Base-by-base conservation (phyloP, 2,329 filamentous ascomycete species). In the Colletotrichum sp. region DNA sequence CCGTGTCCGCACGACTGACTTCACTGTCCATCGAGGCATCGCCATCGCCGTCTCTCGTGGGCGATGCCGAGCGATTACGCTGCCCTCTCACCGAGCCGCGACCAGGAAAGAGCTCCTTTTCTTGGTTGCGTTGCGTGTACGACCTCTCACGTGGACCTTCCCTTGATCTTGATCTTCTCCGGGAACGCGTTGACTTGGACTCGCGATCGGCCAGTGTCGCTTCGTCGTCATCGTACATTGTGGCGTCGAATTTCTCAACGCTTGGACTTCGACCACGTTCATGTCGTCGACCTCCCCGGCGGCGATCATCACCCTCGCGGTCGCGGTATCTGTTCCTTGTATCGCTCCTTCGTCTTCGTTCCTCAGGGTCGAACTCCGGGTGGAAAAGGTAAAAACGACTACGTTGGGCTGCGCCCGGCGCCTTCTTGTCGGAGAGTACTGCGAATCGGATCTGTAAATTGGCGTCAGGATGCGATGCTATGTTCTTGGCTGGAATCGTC, bases 331-430 rank as follows among this genome's bases (percentile, higher is more conserved):
- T 90, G 73, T 92, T 93, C 79, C 89, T 90, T 73, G 87, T 84
- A 55, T 91, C 89, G 67, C 90, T 88, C 75, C 88, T 89, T 75
- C 93, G 90, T 77, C 92, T 88, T 69, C 92, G 91, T 85, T 95
- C 95, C 79, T 93, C 93, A 4, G 94, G 95, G 81, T 98, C 96
- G 82, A 96, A 92, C 80, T 98, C 95, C 2, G 96, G 96, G 80
- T 99, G 95, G 81, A 97, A 90, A 44, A 98, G 92, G 83, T 99
- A 99, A 87, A 98, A 99, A 15, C 95, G 91, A 85, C 96, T 99
- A 77, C 94, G 91, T 67, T 94, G 90, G 13, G 95, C 92, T 2
- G 97, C 96, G 55, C 95, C 93, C 59, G 88, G 91, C 80, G 92
- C 91, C 85, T 99, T 99, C 82, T 90, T 93, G 85, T 99, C 97